Conservation (phyloP, 257 asterid genomes). For the Catharanthus roseus region DNA sequence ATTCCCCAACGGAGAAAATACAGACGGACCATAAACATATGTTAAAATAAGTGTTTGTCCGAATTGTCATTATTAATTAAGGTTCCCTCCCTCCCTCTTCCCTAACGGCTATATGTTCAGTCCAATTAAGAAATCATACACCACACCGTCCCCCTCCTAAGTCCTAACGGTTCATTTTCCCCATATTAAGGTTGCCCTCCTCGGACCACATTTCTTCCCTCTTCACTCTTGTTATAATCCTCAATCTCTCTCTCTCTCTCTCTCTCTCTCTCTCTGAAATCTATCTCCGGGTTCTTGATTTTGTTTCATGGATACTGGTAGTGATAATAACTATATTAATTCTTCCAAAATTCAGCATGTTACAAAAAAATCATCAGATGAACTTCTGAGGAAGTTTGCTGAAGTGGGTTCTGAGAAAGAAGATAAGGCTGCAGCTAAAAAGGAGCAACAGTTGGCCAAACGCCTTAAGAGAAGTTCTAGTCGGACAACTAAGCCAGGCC, state of each 20-base stretch:
- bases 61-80: constrained; percentile 6
- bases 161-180: constrained; percentile 53
- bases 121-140: constrained; percentile 21
- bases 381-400: constrained; percentile 77
- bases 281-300: background rate
- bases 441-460: constrained; percentile 46
- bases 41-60: background rate
- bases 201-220: background rate
- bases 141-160: constrained; percentile 21
- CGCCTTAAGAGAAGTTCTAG: constrained; percentile 29
- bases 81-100: constrained; percentile 8
- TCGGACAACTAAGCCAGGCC: constrained; percentile 1
- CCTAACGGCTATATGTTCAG: constrained; percentile 53
- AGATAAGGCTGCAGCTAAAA: constrained; percentile 24
- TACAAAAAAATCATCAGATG: constrained; percentile 69
- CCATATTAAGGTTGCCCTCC: background rate
- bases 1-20: background rate
- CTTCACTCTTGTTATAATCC: constrained; percentile 15
- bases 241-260: constrained; percentile 17
- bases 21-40: background rate
- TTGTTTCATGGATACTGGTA: constrained; percentile 32
- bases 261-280: background rate
- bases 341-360: constrained; percentile 56
- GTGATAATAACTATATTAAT: constrained; percentile 14
- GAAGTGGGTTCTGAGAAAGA: constrained; percentile 46